Percentiles rank a stretch among this genome's conserved stretches.
These are phyloP conservation scores for Tulasnella sp. DNA, from an alignment of 768 basidiomycete genomes.

Conservation along the genomic window DNA sequence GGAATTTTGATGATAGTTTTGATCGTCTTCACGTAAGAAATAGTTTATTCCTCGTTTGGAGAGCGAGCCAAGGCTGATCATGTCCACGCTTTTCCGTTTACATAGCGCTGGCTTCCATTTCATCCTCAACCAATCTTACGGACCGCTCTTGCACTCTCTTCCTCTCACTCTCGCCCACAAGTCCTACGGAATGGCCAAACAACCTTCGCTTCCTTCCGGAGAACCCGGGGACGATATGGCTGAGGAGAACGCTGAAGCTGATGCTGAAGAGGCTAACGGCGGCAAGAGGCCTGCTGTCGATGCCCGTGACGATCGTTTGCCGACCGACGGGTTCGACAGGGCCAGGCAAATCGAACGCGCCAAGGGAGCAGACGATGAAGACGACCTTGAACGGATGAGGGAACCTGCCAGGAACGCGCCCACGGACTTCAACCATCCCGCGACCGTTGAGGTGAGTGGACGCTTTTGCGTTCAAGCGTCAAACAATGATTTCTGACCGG, in stretches of 20 bases:
- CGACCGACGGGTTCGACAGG: conserved; percentile 7
- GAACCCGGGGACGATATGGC: not conserved
- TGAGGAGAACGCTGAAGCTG: conserved; percentile 18
- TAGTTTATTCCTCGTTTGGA: not conserved
- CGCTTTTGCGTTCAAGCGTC: not conserved
- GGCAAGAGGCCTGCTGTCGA: not conserved
- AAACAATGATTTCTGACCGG: not conserved
- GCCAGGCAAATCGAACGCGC: conserved; percentile 14
- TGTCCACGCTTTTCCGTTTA: not conserved
- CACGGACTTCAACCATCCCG: conserved; percentile 74
- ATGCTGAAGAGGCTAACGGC: not conserved
- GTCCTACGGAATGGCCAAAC: conserved; percentile 38
- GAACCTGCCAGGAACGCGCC: conserved; percentile 25
- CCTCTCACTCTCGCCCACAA: conserved; percentile 73
- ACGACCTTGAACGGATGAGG: conserved; percentile 19
- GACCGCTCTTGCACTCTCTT: conserved; percentile 63
- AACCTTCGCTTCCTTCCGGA: conserved; percentile 9
- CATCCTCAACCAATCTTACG: conserved; percentile 70
- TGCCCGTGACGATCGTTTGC: not conserved
- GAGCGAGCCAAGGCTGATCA: not conserved
- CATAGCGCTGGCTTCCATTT: conserved; percentile 60
- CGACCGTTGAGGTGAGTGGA: conserved; percentile 39
- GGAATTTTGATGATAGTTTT: conserved; percentile 80
- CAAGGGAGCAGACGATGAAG: conserved; percentile 22
- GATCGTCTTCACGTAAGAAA: conserved; percentile 68